Evolutionary conservation across 495 filamentous ascomycete species (phyloP).

Genomic region (Aspergillus bridgeri): DNA sequence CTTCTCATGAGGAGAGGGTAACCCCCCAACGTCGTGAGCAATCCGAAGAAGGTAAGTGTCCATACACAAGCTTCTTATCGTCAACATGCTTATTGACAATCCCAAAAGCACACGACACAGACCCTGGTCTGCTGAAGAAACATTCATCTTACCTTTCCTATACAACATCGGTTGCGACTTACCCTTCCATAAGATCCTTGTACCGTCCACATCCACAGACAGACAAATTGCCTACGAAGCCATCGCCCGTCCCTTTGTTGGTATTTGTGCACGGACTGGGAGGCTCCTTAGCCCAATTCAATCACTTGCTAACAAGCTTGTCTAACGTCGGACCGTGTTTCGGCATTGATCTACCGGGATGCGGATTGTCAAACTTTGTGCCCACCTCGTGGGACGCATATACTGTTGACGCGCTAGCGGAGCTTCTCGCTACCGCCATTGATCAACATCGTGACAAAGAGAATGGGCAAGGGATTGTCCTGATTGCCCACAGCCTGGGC

Average conservation of each 20-base stretch:
- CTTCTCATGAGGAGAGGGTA: slow-evolving; percentile 17
- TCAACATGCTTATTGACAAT: not conserved
- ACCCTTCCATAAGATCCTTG: slow-evolving; percentile 78
- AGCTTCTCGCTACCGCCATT: slow-evolving; percentile 70
- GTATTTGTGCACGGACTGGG: slow-evolving; percentile 93
- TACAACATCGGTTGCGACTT: slow-evolving; percentile 64
- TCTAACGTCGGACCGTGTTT: slow-evolving; percentile 85
- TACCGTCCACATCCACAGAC: slow-evolving; percentile 76
- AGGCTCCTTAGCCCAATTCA: slow-evolving; percentile 84
- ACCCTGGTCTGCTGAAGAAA: slow-evolving; percentile 74
- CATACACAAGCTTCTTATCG: not conserved
- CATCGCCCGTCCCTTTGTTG: slow-evolving; percentile 72
- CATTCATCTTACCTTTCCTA: slow-evolving; percentile 70
- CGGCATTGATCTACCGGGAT: slow-evolving; percentile 86
- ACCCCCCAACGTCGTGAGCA: slow-evolving; percentile 25
- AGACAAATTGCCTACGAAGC: slow-evolving; percentile 67
- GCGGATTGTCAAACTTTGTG: slow-evolving; percentile 71
- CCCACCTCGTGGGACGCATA: slow-evolving; percentile 76
- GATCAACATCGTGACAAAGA: slow-evolving; percentile 62
- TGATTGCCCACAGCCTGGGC: slow-evolving; percentile 88
- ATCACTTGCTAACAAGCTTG: slow-evolving; percentile 74
- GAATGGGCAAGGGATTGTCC: slow-evolving; percentile 67
- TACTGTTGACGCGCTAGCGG: slow-evolving; percentile 67
- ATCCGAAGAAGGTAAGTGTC: slow-evolving; percentile 31
- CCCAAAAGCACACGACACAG: slow-evolving; percentile 44